Evolutionary conservation across 805 yeast genomes (phyloP).

Genomic region (Priceomyces castillae): DNA sequence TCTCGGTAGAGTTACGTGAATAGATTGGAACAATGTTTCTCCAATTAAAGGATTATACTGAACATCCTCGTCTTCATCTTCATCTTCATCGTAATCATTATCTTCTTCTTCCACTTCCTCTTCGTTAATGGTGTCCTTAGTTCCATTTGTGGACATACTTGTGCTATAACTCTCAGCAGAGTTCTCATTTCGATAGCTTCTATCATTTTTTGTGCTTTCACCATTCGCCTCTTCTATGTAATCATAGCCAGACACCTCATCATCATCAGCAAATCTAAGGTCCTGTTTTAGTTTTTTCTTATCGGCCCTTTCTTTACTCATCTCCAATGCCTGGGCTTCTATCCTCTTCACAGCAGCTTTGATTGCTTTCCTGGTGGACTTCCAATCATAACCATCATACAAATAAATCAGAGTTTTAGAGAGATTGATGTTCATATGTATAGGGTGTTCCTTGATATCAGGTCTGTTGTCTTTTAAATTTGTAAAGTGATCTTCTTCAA

Average conservation of each 20-base stretch:
- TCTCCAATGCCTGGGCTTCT: conserved; percentile 46
- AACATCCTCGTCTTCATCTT: conserved; percentile 11
- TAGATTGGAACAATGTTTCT: conserved; percentile 74
- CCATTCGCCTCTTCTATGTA: conserved; percentile 7
- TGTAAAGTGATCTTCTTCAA: conserved; percentile 28
- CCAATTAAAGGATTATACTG: conserved; percentile 37
- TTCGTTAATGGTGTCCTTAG: too few relatives aligned
- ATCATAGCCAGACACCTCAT: background rate
- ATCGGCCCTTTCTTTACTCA: conserved; percentile 7
- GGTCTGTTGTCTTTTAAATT: background rate
- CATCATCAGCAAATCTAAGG: background rate
- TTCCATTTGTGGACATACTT: too few relatives aligned
- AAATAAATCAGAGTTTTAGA: conserved; percentile 47
- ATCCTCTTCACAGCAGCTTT: conserved; percentile 61
- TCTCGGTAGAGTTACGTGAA: conserved; percentile 61
- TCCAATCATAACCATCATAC: conserved; percentile 94
- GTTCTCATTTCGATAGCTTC: too few relatives aligned
- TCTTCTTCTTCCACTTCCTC: conserved; percentile 10
- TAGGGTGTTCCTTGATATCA: conserved; percentile 16
- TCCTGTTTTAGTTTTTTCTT: conserved; percentile 1
- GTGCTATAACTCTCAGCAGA: too few relatives aligned
- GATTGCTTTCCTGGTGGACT: conserved; percentile 66
- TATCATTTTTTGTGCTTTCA: too few relatives aligned
- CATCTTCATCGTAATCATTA: conserved; percentile 9
- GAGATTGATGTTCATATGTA: conserved; percentile 31